phyloP scores from a whole-genome alignment of 441 rosid genomes.

The Erysimum pusillum region DNA sequence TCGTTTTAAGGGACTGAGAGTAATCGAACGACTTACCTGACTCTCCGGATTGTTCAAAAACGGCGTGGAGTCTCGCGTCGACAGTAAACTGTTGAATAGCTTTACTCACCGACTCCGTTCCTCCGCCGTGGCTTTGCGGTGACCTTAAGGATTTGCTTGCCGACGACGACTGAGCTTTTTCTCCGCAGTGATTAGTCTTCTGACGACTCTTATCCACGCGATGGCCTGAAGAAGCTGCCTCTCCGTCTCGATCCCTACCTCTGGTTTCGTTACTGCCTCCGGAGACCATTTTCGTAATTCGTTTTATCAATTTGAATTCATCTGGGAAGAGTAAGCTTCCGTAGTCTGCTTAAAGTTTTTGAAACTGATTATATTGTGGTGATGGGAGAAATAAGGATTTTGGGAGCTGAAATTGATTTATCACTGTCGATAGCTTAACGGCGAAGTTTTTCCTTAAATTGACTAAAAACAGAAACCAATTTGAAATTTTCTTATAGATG shows the following conservation, averaged over 20 bases:
- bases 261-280: background rate
- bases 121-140: slow-evolving; percentile 27
- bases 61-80: slow-evolving; percentile 94
- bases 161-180: slow-evolving; percentile 65
- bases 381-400: background rate
- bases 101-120: slow-evolving; percentile 69
- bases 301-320: too few relatives aligned
- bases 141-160: slow-evolving; percentile 55
- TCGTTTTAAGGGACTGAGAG: slow-evolving; percentile 72
- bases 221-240: slow-evolving; percentile 29
- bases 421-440: background rate
- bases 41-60: slow-evolving; percentile 85
- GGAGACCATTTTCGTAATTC: slow-evolving; percentile 28
- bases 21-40: slow-evolving; percentile 89
- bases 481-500: background rate
- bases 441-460: background rate
- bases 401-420: background rate
- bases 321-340: background rate
- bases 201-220: background rate
- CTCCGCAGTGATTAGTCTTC: background rate
- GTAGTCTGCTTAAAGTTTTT: background rate
- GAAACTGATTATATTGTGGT: background rate
- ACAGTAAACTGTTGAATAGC: slow-evolving; percentile 93
- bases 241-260: background rate
- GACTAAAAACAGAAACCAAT: slow-evolving; percentile 5